These are phyloP conservation scores for Neonectria punicea DNA, from an alignment of 2,329 filamentous ascomycete species.

Conservation along the genomic window DNA sequence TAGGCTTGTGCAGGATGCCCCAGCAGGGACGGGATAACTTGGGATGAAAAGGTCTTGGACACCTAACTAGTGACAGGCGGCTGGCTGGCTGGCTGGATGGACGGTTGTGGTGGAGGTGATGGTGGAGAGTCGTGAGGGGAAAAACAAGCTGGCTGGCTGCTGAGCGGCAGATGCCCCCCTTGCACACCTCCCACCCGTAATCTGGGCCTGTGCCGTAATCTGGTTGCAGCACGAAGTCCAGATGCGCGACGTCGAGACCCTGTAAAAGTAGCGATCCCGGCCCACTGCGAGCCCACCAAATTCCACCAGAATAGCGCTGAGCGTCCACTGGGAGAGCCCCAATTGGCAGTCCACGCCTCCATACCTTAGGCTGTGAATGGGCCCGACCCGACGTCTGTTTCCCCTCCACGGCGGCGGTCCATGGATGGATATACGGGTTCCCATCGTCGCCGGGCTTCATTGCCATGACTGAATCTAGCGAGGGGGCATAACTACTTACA, in stretches of 20 bases:
- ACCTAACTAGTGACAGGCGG: neutral
- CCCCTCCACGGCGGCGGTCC: neutral
- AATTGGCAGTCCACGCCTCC: neutral
- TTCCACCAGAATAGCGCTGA: neutral
- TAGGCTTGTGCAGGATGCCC: neutral
- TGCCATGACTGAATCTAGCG: neutral
- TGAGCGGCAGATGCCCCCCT: too few species aligned
- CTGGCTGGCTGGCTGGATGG: neutral
- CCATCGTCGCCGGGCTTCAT: neutral
- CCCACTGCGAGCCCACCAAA: neutral
- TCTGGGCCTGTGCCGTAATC: neutral
- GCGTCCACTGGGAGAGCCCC: conserved; percentile 1
- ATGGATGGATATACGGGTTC: neutral
- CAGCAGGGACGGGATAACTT: too few species aligned
- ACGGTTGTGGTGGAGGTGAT: neutral
- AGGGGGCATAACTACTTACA: neutral
- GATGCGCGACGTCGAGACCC: conserved; percentile 4
- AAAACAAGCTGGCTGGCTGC: neutral
- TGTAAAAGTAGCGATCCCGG: neutral
- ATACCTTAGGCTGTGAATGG: too few species aligned
- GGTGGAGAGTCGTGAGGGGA: conserved; percentile 1
- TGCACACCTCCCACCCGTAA: neutral
- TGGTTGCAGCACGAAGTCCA: neutral
- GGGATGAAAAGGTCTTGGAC: neutral
- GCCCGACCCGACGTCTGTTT: neutral